Evolutionary conservation across 1,284 basidiomycete species (phyloP).

Genomic region (Tilletia indica): DNA sequence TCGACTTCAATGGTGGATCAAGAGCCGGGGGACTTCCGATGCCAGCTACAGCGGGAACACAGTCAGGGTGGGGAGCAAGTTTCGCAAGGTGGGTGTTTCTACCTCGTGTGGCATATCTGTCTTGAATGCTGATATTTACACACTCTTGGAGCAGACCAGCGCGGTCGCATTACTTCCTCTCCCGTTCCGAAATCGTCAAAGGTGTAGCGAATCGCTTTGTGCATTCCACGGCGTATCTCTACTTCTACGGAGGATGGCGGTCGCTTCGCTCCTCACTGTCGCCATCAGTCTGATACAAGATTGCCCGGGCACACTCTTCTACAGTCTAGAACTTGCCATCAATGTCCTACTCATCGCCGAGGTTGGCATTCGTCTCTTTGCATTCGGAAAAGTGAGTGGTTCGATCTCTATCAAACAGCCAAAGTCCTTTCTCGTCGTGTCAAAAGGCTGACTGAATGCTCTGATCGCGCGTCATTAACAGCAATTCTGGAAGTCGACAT

Average conservation of each 20-base stretch:
- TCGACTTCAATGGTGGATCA: neutral
- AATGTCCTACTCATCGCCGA: conserved; percentile 51
- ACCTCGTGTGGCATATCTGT: neutral
- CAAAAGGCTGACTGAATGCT: neutral
- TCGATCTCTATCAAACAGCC: neutral
- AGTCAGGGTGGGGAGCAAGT: conserved; percentile 15
- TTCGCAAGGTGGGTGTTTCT: conserved; percentile 6
- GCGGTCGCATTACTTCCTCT: conserved; percentile 46
- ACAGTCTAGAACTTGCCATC: conserved; percentile 48
- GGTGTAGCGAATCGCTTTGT: conserved; percentile 54
- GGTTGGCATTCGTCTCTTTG: conserved; percentile 46
- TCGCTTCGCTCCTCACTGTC: conserved; percentile 48
- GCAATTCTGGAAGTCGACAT: conserved; percentile 54
- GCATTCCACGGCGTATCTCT: conserved; percentile 52
- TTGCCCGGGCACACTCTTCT: conserved; percentile 51
- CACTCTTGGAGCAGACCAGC: neutral
- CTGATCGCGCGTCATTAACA: conserved; percentile 9
- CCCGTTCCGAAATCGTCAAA: conserved; percentile 50
- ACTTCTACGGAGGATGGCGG: conserved; percentile 53
- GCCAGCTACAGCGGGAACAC: conserved; percentile 7
- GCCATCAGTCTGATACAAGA: conserved; percentile 43
- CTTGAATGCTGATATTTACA: too few relatives aligned
- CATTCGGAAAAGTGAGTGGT: conserved; percentile 43
- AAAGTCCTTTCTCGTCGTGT: neutral
- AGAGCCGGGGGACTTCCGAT: neutral